phyloP scores from a whole-genome alignment of 768 basidiomycete genomes.

The Tephrocybe sp. region DNA sequence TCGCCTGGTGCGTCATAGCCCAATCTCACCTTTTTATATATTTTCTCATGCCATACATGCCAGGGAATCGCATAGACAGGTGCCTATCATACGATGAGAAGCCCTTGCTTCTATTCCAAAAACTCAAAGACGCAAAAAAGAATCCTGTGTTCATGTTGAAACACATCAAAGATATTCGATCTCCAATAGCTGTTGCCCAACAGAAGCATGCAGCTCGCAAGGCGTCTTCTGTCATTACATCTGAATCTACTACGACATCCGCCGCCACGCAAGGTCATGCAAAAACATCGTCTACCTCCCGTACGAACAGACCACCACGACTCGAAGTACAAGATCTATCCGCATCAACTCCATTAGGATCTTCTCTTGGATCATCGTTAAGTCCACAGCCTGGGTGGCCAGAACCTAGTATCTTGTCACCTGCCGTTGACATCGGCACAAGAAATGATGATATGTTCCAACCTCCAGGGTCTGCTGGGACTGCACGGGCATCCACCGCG shows the following conservation, averaged over 20 bases:
- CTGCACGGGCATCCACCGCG: constrained; percentile 16
- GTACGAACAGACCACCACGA: constrained; percentile 59
- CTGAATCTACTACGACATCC: constrained; percentile 36
- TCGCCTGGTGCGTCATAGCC: constrained; percentile 63
- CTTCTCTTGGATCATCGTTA: constrained; percentile 49
- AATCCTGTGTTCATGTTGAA: constrained; percentile 99
- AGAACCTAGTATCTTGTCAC: constrained; percentile 60
- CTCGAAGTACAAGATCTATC: constrained; percentile 68
- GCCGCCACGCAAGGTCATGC: constrained; percentile 44
- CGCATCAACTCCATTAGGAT: constrained; percentile 45
- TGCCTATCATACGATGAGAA: constrained; percentile 98
- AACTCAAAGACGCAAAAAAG: constrained; percentile 94
- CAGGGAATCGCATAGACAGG: constrained; percentile 81
- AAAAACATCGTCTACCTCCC: constrained; percentile 36
- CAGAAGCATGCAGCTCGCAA: constrained; percentile 92
- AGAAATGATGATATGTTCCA: constrained; percentile 37
- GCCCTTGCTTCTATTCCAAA: constrained; percentile 94
- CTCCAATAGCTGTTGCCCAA: constrained; percentile 94
- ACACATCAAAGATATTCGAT: constrained; percentile 94
- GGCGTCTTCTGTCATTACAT: constrained; percentile 55
- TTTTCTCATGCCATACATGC: neutral
- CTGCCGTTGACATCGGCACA: constrained; percentile 36
- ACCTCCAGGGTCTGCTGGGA: constrained; percentile 32
- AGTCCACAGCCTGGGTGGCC: constrained; percentile 76
- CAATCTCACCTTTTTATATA: neutral